A percentile compares a stretch with the other conserved stretches of the same genome.
Evolutionary conservation across 768 basidiomycete genomes (phyloP).

Genomic region (Lactifluus subvellereus): DNA sequence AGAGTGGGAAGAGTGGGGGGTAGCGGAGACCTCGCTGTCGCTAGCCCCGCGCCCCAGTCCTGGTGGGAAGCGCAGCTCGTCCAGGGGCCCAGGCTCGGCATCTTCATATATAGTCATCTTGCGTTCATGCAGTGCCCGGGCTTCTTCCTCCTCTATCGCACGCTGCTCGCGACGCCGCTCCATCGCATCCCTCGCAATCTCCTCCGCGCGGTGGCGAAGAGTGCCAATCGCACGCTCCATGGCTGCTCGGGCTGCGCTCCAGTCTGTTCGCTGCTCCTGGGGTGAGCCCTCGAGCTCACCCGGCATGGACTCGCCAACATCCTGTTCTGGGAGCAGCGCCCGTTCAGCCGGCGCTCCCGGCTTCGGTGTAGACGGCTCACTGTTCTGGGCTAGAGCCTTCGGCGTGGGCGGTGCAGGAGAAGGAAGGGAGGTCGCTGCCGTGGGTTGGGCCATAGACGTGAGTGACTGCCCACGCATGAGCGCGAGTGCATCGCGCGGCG

Average conservation of each 20-base stretch:
- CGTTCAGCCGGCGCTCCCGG: neutral
- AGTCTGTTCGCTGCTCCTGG: slow-evolving; percentile 14
- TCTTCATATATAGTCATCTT: slow-evolving; percentile 19
- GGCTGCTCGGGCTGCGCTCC: slow-evolving; percentile 14
- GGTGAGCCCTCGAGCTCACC: slow-evolving; percentile 14
- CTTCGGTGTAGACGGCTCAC: neutral
- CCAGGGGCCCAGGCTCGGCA: slow-evolving; percentile 7
- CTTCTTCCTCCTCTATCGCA: slow-evolving; percentile 11
- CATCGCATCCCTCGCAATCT: slow-evolving; percentile 13
- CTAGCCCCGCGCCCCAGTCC: slow-evolving; percentile 1
- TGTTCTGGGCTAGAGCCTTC: neutral
- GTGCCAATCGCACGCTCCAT: slow-evolving; percentile 18
- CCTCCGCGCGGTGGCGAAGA: slow-evolving; percentile 15
- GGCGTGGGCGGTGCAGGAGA: neutral
- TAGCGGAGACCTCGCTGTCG: neutral
- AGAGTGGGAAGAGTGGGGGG: slow-evolving; percentile 13
- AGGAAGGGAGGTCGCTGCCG: neutral
- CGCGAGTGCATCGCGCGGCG: slow-evolving; percentile 19
- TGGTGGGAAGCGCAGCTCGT: slow-evolving; percentile 20
- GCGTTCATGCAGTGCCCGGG: slow-evolving; percentile 2
- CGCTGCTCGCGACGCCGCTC: slow-evolving; percentile 15
- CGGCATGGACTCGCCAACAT: slow-evolving; percentile 16
- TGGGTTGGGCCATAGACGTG: slow-evolving; percentile 5
- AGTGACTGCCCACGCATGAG: slow-evolving; percentile 22
- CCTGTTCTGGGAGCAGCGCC: slow-evolving; percentile 10